Conservation (phyloP, 1,139 yeast species). For the Magnusiomyces fungicola region DNA sequence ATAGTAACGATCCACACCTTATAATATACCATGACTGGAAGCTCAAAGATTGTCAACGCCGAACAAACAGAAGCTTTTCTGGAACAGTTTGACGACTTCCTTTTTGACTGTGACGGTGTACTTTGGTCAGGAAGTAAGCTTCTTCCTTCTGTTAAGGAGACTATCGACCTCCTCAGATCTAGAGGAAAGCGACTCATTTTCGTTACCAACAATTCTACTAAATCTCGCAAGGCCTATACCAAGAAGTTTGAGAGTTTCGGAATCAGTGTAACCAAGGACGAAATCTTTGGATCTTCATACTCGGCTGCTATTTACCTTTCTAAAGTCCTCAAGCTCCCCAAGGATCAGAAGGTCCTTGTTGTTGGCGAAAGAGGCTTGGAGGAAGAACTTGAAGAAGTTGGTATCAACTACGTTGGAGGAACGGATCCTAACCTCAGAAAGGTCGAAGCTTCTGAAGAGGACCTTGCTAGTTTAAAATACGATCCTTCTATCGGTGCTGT, state of each 20-base stretch:
- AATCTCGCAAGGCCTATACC: constrained; percentile 61
- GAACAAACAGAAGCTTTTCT: constrained; percentile 49
- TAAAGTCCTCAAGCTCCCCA: constrained; percentile 64
- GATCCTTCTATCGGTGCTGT: constrained; percentile 78
- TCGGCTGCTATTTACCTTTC: constrained; percentile 84
- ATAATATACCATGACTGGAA: constrained; percentile 24
- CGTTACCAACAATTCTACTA: constrained; percentile 78
- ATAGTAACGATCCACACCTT: not conserved
- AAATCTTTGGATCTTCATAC: constrained; percentile 85
- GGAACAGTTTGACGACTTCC: constrained; percentile 63
- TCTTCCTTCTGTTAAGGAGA: constrained; percentile 66
- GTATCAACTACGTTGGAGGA: constrained; percentile 71
- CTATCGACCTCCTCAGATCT: constrained; percentile 48
- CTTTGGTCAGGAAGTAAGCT: constrained; percentile 76
- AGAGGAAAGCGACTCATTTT: constrained; percentile 63
- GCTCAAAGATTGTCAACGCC: constrained; percentile 40
- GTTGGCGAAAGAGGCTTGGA: constrained; percentile 79
- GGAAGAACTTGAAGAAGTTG: constrained; percentile 60
- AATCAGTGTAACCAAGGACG: constrained; percentile 54
- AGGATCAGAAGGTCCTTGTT: constrained; percentile 73
- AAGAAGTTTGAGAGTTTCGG: constrained; percentile 73
- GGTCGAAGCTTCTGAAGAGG: constrained; percentile 25
- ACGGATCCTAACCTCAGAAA: constrained; percentile 42
- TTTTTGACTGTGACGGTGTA: constrained; percentile 92
- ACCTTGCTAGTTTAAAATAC: constrained; percentile 35